Evolutionary conservation across 2,329 filamentous ascomycete genomes (phyloP).

Genomic region (Xylaria sp.): DNA sequence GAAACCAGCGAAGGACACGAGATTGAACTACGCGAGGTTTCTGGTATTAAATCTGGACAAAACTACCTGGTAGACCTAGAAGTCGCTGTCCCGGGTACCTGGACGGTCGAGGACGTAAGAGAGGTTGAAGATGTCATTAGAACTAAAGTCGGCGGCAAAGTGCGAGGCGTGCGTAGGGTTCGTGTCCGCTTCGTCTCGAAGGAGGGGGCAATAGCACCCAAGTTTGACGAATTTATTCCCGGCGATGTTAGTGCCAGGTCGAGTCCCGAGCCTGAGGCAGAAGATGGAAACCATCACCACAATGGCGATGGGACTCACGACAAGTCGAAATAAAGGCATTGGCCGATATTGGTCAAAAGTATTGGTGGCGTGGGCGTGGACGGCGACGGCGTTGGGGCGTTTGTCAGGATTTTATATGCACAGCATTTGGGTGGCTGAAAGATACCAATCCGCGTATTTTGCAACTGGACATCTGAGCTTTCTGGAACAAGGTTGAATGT

Average conservation of each 20-base stretch:
- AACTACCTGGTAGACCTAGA: conserved; percentile 95
- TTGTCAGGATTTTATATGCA: conserved; percentile 20
- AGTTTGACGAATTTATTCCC: conserved; percentile 81
- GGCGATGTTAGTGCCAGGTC: conserved; percentile 67
- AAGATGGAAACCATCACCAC: conserved; percentile 58
- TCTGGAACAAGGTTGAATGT: conserved; percentile 39
- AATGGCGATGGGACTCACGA: conserved; percentile 47
- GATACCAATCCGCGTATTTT: conserved; percentile 30
- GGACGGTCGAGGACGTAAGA: conserved; percentile 77
- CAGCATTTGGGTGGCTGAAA: conserved; percentile 31
- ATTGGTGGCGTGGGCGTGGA: conserved; percentile 14
- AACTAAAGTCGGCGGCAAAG: conserved; percentile 75
- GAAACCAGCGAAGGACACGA: conserved; percentile 64
- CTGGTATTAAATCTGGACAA: conserved; percentile 94
- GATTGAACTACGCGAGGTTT: conserved; percentile 79
- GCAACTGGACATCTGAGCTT: conserved; percentile 21
- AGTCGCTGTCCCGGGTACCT: conserved; percentile 78
- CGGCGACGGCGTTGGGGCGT: conserved; percentile 47
- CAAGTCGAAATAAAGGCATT: conserved; percentile 35
- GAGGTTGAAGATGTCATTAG: conserved; percentile 79
- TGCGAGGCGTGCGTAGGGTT: conserved; percentile 85
- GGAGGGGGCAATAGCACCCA: conserved; percentile 65
- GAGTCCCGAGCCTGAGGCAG: conserved; percentile 70
- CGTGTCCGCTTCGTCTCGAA: conserved; percentile 84
- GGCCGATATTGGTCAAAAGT: conserved; percentile 12